A percentile compares a stretch with the other conserved stretches of the same genome.
Evolutionary conservation across 257 asterid genomes (phyloP).

Genomic region (Ocimum tenuiflorum): DNA sequence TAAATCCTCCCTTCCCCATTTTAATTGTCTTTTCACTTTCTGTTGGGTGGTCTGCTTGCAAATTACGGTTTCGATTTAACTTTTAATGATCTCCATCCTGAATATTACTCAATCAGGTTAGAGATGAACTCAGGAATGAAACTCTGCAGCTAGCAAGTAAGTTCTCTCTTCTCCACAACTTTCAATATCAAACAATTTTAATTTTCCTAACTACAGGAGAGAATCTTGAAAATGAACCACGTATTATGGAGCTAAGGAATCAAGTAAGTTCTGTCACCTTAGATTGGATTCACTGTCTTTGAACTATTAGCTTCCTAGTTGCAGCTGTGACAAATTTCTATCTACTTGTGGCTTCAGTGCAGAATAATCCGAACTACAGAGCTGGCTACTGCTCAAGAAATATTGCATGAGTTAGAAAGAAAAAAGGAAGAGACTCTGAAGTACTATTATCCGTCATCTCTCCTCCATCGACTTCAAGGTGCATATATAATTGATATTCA

Average conservation of each 20-base stretch:
- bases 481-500: constrained; percentile 2
- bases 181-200: constrained; percentile 11
- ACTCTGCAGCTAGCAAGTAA: constrained; percentile 92
- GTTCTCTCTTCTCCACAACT: constrained; percentile 25
- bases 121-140: constrained; percentile 74
- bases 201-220: constrained; percentile 44
- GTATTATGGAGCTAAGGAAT: constrained; percentile 84
- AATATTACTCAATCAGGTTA: constrained; percentile 46
- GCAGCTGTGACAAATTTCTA: not conserved
- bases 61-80: not conserved
- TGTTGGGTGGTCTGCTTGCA: not conserved
- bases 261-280: constrained; percentile 49
- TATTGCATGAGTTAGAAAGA: constrained; percentile 66
- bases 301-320: constrained; percentile 1
- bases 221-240: constrained; percentile 85
- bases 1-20: no score
- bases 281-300: not conserved
- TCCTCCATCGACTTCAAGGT: constrained; percentile 78
- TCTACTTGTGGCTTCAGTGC: constrained; percentile 55
- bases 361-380: constrained; percentile 86
- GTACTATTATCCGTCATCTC: constrained; percentile 62
- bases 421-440: constrained; percentile 60
- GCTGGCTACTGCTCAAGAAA: constrained; percentile 92
- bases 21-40: no score
- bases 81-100: no score